Evolutionary conservation across 306 rosid species (phyloP).

Genomic region (Cucurbita maxima): DNA sequence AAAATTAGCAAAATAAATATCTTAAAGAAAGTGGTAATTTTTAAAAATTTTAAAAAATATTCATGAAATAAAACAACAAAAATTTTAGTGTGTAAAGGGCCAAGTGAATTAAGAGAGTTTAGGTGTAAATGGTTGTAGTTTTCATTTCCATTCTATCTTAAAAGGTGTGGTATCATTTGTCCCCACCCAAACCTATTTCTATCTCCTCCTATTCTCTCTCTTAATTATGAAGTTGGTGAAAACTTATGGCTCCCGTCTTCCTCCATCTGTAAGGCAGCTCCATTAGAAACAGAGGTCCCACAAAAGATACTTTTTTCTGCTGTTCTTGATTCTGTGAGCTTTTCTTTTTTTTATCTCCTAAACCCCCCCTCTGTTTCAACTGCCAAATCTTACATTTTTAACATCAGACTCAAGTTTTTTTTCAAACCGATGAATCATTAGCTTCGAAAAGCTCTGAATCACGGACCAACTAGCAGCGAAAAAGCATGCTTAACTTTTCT

Average conservation of each 20-base stretch:
- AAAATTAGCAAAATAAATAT: no score
- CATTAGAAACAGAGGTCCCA: slow-evolving; percentile 49
- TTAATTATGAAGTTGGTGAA: slow-evolving; percentile 40
- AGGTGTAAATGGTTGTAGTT: no score
- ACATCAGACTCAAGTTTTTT: slow-evolving; percentile 8
- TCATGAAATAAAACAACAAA: no score
- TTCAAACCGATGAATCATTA: slow-evolving; percentile 3
- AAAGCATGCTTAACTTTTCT: slow-evolving; percentile 12
- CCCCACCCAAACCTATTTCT: slow-evolving; percentile 9
- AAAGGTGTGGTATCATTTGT: not conserved
- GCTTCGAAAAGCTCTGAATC: not conserved
- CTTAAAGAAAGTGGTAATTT: no score
- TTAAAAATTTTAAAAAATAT: no score
- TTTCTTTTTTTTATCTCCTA: slow-evolving; percentile 16
- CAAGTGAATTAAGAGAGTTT: no score
- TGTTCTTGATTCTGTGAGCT: slow-evolving; percentile 17
- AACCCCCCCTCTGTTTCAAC: slow-evolving; percentile 23
- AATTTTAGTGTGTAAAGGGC: no score
- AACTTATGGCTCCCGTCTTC: slow-evolving; percentile 25
- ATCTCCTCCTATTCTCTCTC: not conserved
- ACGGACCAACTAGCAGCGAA: not conserved
- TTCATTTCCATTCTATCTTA: no score
- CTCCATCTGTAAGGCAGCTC: slow-evolving; percentile 33
- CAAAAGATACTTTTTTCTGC: slow-evolving; percentile 4
- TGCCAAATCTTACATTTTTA: slow-evolving; percentile 18